Evolutionary conservation across 2,329 filamentous ascomycete genomes (phyloP), one percentile per base, ranked within the genome.

Genomic region (Orbilia javanica): DNA sequence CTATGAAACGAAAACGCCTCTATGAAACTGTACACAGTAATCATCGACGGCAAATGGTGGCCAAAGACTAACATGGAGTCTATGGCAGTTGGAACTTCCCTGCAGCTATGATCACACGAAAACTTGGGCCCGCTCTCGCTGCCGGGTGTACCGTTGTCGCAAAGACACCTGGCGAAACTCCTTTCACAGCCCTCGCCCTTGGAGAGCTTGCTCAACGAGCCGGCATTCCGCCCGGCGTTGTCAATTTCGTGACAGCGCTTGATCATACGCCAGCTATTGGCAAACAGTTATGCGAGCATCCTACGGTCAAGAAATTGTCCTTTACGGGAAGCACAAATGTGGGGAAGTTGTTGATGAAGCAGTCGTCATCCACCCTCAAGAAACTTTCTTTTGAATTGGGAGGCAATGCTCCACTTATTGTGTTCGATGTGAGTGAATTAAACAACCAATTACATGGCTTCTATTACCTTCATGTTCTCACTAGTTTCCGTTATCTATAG

Each of bases 131-230:
- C 1, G 92, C 92, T 7, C 87, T 98, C 70, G 96, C 96, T 18
- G 94, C 94, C n/a, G 96, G 96, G 74, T 98, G 95, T 85, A 97
- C 95, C 0, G 92, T 97, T 1, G 94, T 98, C 1, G 91, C 90
- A 82, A 99, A 99, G 84, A 92, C 94, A 15, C 94, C 95, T 0
- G 91, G 91, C 60, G 95, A 98, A 86, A 97, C 96, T 0, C 96
- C 95, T 0, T 96, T 95, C 83, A 97, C 94, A 25, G 90, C 93
- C 0, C 90, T 97, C 42, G 95, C 95, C 0, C 85, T 98, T 20
- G 93, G 93, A 0, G 94, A 97, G 85, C 89, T 98, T 44, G 93
- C 91, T 8, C 89, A 92, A 82, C 90, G 94, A 15, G 95, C 95
- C 13, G 95, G 96, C 15, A 91, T 98, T 31, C 95, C 96, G 46